Percentiles rank a stretch among this genome's conserved stretches.
Conservation (phyloP, 768 basidiomycete species). For the Pholiota conissans region DNA sequence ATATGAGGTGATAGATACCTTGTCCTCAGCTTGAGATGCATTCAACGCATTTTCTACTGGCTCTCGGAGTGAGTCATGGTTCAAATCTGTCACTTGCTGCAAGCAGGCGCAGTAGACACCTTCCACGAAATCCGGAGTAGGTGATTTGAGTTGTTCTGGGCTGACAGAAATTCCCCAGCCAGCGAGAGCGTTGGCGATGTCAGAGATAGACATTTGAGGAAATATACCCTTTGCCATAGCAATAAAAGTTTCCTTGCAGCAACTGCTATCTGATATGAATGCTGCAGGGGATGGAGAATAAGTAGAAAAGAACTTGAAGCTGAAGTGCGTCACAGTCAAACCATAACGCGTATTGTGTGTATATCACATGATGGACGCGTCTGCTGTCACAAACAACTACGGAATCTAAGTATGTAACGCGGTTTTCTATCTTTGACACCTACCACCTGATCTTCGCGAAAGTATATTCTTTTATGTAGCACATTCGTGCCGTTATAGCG, state of each 20-base stretch:
- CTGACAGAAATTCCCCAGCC: conserved; percentile 71
- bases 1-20: conserved; percentile 34
- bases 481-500: neutral
- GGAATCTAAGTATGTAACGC: neutral
- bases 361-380: conserved; percentile 27
- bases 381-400: conserved; percentile 7
- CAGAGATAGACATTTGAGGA: conserved; percentile 62
- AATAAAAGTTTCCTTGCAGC: neutral
- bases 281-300: neutral
- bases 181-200: conserved; percentile 63
- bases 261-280: neutral
- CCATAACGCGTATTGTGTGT: conserved; percentile 12
- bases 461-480: neutral
- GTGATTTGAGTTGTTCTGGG: conserved; percentile 65
- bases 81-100: conserved; percentile 67
- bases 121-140: conserved; percentile 70
- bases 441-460: neutral
- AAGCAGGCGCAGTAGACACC: conserved; percentile 71
- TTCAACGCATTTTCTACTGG: conserved; percentile 57
- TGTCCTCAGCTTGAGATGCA: conserved; percentile 50
- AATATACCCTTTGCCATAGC: conserved; percentile 54
- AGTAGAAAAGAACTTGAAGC: too few relatives aligned
- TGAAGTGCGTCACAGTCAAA: neutral
- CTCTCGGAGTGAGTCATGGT: conserved; percentile 55
- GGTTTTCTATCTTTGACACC: neutral